Conservation (phyloP, 495 filamentous ascomycete species). For the Melanomma pulvis-pyrius region DNA sequence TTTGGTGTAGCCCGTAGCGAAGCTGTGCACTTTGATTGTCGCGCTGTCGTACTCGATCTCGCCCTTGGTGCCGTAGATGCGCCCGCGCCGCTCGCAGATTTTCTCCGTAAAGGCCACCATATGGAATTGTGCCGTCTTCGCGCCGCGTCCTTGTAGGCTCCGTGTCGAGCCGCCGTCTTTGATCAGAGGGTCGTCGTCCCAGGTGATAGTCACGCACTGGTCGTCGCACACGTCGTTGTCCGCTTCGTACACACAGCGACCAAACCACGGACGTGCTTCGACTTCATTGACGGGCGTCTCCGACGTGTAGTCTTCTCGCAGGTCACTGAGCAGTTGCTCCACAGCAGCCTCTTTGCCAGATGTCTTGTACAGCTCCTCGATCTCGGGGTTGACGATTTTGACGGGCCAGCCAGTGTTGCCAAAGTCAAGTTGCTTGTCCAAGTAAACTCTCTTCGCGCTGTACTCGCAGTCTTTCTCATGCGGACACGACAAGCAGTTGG, state of each 20-base stretch:
- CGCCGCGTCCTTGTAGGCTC: constrained; percentile 53
- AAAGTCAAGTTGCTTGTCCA: constrained; percentile 58
- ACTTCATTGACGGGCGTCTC: constrained; percentile 56
- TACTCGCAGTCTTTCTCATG: constrained; percentile 74
- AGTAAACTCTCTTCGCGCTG: constrained; percentile 80
- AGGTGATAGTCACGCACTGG: constrained; percentile 81
- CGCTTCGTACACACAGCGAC: constrained; percentile 88
- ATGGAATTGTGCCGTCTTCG: constrained; percentile 87
- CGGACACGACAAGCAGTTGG: constrained; percentile 85
- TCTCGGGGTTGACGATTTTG: constrained; percentile 84
- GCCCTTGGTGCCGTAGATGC: constrained; percentile 81
- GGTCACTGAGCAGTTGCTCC: constrained; percentile 52
- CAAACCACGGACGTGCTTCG: constrained; percentile 75
- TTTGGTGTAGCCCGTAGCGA: constrained; percentile 58
- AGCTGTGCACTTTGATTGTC: constrained; percentile 66
- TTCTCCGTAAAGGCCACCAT: constrained; percentile 90
- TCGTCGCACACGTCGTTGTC: constrained; percentile 93
- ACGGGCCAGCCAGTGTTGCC: constrained; percentile 78
- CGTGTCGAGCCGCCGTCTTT: constrained; percentile 11
- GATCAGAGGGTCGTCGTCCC: constrained; percentile 67
- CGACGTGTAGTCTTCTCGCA: constrained; percentile 70
- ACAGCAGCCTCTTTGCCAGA: constrained; percentile 48
- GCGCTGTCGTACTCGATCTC: constrained; percentile 80
- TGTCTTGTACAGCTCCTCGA: constrained; percentile 65
- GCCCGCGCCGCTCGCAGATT: constrained; percentile 79